These are phyloP conservation scores for Bimuria novae-zelandiae DNA, from an alignment of 2,329 filamentous ascomycete genomes.

Conservation along the genomic window DNA sequence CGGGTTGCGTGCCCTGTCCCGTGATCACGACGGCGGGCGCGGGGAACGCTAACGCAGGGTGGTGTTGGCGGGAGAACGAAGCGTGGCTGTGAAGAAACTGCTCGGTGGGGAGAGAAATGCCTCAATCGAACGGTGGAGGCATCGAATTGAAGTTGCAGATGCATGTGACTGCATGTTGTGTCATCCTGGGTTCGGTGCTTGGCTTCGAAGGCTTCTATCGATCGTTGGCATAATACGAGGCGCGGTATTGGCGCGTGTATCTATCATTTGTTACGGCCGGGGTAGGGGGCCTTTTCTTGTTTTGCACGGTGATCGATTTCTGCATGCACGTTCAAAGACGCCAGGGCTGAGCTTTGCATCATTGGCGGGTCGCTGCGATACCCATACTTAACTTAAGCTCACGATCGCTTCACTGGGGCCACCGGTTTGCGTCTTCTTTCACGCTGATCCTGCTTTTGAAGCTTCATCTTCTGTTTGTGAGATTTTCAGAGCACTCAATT, in stretches of 20 bases:
- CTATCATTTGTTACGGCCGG: slow-evolving; percentile 15
- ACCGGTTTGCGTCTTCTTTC: slow-evolving; percentile 14
- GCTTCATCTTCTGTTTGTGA: too few species aligned
- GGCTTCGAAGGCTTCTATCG: too few species aligned
- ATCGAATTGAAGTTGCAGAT: too few species aligned
- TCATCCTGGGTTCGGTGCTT: neutral
- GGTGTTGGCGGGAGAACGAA: slow-evolving; percentile 15
- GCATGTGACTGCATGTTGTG: too few species aligned
- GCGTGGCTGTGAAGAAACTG: slow-evolving; percentile 11
- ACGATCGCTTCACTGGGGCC: slow-evolving; percentile 19
- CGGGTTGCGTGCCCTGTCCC: slow-evolving; percentile 17
- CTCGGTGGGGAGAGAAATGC: slow-evolving; percentile 9
- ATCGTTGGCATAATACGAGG: too few species aligned
- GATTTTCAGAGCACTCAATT: neutral
- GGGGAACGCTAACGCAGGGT: slow-evolving; percentile 28
- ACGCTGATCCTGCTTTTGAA: neutral
- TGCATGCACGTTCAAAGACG: slow-evolving; percentile 31
- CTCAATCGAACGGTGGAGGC: neutral
- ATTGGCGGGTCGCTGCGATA: slow-evolving; percentile 32
- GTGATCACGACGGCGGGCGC: slow-evolving; percentile 29
- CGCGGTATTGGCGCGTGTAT: slow-evolving; percentile 20
- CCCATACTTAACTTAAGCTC: slow-evolving; percentile 39
- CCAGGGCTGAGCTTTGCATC: slow-evolving; percentile 34
- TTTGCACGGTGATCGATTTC: slow-evolving; percentile 20
- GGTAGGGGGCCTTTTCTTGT: slow-evolving; percentile 16